Evolutionary conservation across 2,329 filamentous ascomycete genomes (phyloP).

Genomic region (Colletotrichum australisinense): DNA sequence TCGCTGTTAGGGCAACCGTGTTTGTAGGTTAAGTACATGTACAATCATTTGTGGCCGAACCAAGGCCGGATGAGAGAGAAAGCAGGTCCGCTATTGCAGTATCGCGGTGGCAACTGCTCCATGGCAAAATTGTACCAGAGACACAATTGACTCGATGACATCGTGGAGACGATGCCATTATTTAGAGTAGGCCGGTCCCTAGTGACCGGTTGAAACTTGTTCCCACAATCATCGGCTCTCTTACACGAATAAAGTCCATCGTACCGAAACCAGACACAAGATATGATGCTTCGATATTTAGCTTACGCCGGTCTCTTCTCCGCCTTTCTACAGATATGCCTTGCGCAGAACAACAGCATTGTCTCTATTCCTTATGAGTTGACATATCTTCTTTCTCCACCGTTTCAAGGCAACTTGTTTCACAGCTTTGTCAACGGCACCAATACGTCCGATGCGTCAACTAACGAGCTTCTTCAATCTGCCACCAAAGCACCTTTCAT

Average conservation of each 20-base stretch:
- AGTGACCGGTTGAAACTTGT: neutral
- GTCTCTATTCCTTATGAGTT: neutral
- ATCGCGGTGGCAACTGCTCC: neutral
- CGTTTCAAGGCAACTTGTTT: neutral
- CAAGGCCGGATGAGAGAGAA: neutral
- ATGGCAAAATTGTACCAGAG: neutral
- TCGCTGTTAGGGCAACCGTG: neutral
- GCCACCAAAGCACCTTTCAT: neutral
- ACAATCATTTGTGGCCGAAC: neutral
- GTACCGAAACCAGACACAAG: neutral
- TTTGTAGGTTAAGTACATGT: neutral
- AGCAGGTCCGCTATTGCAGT: fast-evolving
- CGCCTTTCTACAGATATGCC: neutral
- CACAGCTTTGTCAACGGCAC: neutral
- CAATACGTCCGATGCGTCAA: neutral
- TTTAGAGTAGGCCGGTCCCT: neutral
- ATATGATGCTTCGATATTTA: neutral
- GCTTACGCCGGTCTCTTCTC: neutral
- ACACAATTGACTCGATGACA: neutral
- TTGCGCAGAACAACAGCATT: neutral
- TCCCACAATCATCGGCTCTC: neutral
- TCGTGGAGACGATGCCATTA: neutral
- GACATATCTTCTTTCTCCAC: neutral
- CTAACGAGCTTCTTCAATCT: neutral
- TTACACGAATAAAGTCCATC: neutral